Base-by-base conservation (phyloP, 75 land plant species). In the Cupressus sempervirens region DNA sequence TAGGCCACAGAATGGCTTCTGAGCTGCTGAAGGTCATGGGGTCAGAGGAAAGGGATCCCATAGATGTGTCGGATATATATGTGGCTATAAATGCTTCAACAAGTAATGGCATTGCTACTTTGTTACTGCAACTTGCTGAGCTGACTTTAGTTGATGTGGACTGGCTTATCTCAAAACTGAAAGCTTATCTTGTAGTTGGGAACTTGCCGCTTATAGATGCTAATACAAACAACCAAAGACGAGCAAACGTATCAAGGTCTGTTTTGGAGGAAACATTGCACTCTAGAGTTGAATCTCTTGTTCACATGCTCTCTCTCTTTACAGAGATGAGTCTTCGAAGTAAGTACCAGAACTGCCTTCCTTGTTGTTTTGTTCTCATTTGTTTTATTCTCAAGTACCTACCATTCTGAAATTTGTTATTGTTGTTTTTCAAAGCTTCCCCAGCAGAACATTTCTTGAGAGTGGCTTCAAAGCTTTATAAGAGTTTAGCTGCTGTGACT, bases 381-480 rank as follows among this genome's bases (percentile, higher is more conserved):
- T 35, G 40, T 76, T 43, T 67, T 75, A 36, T 70, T 53, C 75
- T 35, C 16, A 23, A 52, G 30, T 82, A 7, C 32, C 38, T 36
- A 53, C 9, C 53, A 32, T 26, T 84, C 23, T 84, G 43, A 45
- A 29, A 75, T 32, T 34, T 80, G 29, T 48, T 68, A 12, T 81
- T 40, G 62, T 84, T 84, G 32, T 85, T 50, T 32, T 81, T 46
- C 87, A 80, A 88, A 97, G 99, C 92, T 85, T 73, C 92, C 81
- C 87, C 89, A 81, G 94, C 94, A 62, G 99, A 95, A 89, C 96
- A 93, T 23, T 88, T 94, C 38, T 84, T 97, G 50, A 94, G 89
- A 84, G 72, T 95, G 53, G 87, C 88, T 73, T 74, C 89, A 73
- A 94, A 74, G 85, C 87, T 95, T 58, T 97, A 97, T 89, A 97